phyloP scores from a whole-genome alignment of 2,329 filamentous ascomycete species.

The Fusarium sp. region DNA sequence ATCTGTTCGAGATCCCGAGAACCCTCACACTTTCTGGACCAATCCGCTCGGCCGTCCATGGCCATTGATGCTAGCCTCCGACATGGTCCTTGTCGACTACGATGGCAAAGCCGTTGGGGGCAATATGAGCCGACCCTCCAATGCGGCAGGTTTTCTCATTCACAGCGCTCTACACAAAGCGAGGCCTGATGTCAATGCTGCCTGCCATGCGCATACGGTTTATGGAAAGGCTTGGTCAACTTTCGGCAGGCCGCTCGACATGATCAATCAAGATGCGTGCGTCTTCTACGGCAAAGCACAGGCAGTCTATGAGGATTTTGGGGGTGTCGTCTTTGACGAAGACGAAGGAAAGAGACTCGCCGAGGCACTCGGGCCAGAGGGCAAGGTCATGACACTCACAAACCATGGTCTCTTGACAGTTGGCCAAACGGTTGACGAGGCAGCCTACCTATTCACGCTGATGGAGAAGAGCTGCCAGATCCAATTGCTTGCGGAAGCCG shows the following conservation, averaged over 20 bases:
- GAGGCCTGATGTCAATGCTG: background rate
- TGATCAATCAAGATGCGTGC: background rate
- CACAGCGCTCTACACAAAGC: background rate
- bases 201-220: background rate
- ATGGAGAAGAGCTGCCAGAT: background rate
- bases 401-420: background rate
- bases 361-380: background rate
- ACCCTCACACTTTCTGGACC: background rate
- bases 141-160: background rate
- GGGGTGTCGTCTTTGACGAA: background rate
- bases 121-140: background rate
- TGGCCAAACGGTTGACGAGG: background rate
- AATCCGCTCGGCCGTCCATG: background rate
- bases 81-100: background rate
- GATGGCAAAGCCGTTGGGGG: background rate
- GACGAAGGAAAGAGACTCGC: conserved; percentile 3
- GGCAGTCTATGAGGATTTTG: background rate
- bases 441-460: background rate
- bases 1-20: background rate
- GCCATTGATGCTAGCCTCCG: background rate
- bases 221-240: background rate
- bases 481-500: background rate
- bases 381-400: background rate
- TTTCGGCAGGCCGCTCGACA: background rate
- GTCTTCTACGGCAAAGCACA: background rate